Evolutionary conservation across 2,329 filamentous ascomycete species (phyloP).

Genomic region (Arachnopeziza araneosa): DNA sequence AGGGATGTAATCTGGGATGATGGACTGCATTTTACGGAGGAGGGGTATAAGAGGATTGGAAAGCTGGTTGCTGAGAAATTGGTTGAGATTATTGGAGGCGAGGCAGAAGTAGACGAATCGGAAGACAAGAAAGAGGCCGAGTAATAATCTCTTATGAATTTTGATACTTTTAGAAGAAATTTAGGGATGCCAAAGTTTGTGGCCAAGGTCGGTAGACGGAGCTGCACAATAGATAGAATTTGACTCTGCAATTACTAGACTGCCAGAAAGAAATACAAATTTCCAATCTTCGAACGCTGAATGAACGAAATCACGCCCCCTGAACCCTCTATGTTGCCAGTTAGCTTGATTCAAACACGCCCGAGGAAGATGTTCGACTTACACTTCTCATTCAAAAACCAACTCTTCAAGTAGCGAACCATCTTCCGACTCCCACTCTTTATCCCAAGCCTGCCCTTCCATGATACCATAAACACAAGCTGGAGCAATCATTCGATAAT

Average conservation of each 20-base stretch:
- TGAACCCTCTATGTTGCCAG: too few relatives aligned
- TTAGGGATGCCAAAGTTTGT: neutral
- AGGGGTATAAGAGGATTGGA: constrained; percentile 59
- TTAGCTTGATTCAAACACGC: too few relatives aligned
- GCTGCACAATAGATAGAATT: too few relatives aligned
- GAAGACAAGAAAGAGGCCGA: neutral
- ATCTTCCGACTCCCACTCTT: neutral
- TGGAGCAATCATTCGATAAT: neutral
- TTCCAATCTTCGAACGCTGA: too few relatives aligned
- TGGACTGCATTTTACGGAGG: constrained; percentile 50
- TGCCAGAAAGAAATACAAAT: too few relatives aligned
- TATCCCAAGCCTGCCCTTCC: constrained; percentile 1
- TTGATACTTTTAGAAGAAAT: neutral
- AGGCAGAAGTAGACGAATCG: neutral
- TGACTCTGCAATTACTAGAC: too few relatives aligned
- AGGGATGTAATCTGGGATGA: constrained; percentile 54
- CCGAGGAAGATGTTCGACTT: too few relatives aligned
- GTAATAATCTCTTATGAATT: too few relatives aligned
- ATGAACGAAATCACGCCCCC: too few relatives aligned
- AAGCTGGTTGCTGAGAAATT: constrained; percentile 48
- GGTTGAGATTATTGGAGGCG: constrained; percentile 38
- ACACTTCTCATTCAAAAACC: neutral
- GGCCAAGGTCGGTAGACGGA: too few relatives aligned
- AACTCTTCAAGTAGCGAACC: neutral
- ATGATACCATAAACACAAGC: constrained; percentile 5